Percentiles rank a stretch among this genome's conserved stretches.
phyloP scores from a whole-genome alignment of 2,329 filamentous ascomycete genomes.

The Massarina eburnea region DNA sequence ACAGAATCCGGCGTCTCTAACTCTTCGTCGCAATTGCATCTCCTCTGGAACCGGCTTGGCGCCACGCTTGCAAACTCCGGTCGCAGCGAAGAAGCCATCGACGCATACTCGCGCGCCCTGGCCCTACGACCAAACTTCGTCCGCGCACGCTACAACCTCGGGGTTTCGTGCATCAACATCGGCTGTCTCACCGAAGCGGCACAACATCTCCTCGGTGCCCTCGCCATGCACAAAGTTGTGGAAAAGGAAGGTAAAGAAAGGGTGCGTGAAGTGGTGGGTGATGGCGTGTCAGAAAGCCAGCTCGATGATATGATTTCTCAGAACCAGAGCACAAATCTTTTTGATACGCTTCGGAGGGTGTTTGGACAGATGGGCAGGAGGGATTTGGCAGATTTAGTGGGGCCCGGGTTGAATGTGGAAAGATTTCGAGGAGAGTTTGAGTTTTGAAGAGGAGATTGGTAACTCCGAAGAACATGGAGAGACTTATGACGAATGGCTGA shows the following conservation, averaged over 20 bases:
- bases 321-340: conserved; percentile 95
- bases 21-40: conserved; percentile 80
- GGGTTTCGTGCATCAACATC: conserved; percentile 96
- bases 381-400: conserved; percentile 85
- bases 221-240: conserved; percentile 94
- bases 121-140: conserved; percentile 94
- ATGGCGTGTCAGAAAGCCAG: conserved; percentile 65
- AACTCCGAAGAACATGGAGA: background rate
- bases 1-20: conserved; percentile 84
- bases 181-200: conserved; percentile 93
- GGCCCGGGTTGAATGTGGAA: conserved; percentile 87
- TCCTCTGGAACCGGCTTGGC: conserved; percentile 96
- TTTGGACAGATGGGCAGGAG: conserved; percentile 93
- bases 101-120: conserved; percentile 91
- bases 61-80: conserved; percentile 95
- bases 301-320: conserved; percentile 88
- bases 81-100: conserved; percentile 91
- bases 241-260: conserved; percentile 82
- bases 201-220: conserved; percentile 84
- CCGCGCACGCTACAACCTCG: conserved; percentile 92
- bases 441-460: conserved; percentile 56
- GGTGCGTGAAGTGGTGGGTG: conserved; percentile 74
- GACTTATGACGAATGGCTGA: conserved; percentile 19
- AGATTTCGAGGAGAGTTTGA: conserved; percentile 89
- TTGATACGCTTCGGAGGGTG: conserved; percentile 91